Evolutionary conservation across 306 rosid genomes (phyloP).

Genomic region (Ammopiptanthus mongolicus): DNA sequence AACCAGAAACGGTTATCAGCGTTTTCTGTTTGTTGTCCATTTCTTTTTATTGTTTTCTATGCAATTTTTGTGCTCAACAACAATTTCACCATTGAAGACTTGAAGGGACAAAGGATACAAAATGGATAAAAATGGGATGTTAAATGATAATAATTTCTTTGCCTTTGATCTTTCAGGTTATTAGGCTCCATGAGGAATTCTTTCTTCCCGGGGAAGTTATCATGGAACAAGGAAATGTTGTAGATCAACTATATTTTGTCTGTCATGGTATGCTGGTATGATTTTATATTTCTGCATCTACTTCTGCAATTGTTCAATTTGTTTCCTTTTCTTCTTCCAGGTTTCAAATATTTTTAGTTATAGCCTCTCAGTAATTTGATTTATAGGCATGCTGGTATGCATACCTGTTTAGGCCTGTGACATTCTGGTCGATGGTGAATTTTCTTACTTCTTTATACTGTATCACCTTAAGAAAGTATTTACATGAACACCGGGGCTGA

Average conservation of each 20-base stretch:
- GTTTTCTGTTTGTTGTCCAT: not conserved
- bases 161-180: conserved; percentile 53
- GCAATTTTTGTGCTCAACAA: not conserved
- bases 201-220: conserved; percentile 94
- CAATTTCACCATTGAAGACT: conserved; percentile 1
- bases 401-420: not conserved
- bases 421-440: not conserved
- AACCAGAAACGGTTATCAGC: not conserved
- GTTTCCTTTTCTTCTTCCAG: not conserved
- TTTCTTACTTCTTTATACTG: not conserved
- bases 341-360: conserved; percentile 5
- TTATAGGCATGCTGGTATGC: not conserved
- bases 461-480: conserved; percentile 7
- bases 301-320: conserved; percentile 11
- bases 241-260: conserved; percentile 93
- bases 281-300: conserved; percentile 8
- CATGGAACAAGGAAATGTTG: conserved; percentile 83
- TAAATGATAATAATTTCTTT: conserved; percentile 10
- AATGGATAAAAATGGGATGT: not conserved
- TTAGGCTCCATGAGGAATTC: conserved; percentile 85
- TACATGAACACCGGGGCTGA: not conserved
- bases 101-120: not conserved
- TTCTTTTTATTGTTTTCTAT: not conserved
- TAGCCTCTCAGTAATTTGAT: not conserved
- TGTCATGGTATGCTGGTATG: conserved; percentile 88